phyloP scores from a whole-genome alignment of 2,329 filamentous ascomycete species.

The Aspergillus sp. region DNA sequence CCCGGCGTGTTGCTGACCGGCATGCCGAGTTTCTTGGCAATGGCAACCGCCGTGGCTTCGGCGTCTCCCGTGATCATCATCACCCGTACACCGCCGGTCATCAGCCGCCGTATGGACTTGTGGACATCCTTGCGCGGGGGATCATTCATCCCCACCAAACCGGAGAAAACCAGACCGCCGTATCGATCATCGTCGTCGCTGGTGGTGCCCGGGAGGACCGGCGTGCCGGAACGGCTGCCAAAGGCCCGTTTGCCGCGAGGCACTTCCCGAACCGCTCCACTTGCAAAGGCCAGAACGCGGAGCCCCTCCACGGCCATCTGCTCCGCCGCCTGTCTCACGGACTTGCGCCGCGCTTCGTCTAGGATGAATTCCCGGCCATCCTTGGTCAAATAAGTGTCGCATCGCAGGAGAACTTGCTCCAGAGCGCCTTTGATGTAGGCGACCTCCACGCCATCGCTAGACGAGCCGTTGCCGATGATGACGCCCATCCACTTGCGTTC shows the following conservation, averaged over 20 bases:
- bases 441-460: slow-evolving; percentile 60
- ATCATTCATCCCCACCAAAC: slow-evolving; percentile 94
- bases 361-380: slow-evolving; percentile 81
- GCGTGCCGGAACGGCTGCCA: slow-evolving; percentile 48
- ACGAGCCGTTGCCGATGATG: slow-evolving; percentile 55
- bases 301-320: slow-evolving; percentile 82
- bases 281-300: slow-evolving; percentile 86
- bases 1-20: slow-evolving; percentile 55
- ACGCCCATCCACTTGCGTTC: slow-evolving; percentile 99
- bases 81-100: slow-evolving; percentile 90
- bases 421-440: slow-evolving; percentile 95
- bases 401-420: slow-evolving; percentile 75
- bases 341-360: slow-evolving; percentile 64
- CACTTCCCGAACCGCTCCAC: slow-evolving; percentile 56
- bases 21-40: slow-evolving; percentile 94
- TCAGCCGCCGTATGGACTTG: slow-evolving; percentile 76
- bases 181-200: slow-evolving; percentile 65
- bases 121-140: slow-evolving; percentile 86
- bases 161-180: slow-evolving; percentile 76
- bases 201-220: slow-evolving; percentile 25
- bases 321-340: slow-evolving; percentile 72
- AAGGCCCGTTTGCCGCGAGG: slow-evolving; percentile 37
- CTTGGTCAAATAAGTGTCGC: slow-evolving; percentile 79
- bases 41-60: slow-evolving; percentile 87
- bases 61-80: slow-evolving; percentile 99